Percentiles rank a stretch among this genome's conserved stretches.
Evolutionary conservation across 2,329 filamentous ascomycete genomes (phyloP).

Genomic region (Scleromitrula shiraiana): DNA sequence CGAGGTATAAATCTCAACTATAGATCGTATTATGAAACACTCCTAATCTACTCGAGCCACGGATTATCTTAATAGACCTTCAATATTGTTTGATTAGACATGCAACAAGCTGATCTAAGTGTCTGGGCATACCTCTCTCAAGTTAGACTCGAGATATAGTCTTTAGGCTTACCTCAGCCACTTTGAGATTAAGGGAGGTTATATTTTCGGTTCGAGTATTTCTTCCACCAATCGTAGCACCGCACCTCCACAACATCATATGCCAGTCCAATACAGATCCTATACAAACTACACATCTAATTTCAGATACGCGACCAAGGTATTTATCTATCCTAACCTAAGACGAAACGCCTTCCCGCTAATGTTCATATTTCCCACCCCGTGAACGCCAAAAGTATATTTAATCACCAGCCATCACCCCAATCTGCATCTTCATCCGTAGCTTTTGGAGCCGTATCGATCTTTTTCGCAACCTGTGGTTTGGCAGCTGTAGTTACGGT

Average conservation of each 20-base stretch:
- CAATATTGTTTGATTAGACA: background rate
- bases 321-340: background rate
- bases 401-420: conserved; percentile 53
- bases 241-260: background rate
- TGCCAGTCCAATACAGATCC: background rate
- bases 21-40: background rate
- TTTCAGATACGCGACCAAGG: background rate
- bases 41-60: background rate
- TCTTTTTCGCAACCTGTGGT: conserved; percentile 47
- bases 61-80: background rate
- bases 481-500: conserved; percentile 17
- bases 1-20: background rate
- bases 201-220: background rate
- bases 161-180: conserved; percentile 1
- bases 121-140: background rate
- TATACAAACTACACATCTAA: background rate
- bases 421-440: conserved; percentile 50
- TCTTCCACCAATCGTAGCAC: background rate
- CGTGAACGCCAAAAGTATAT: conserved; percentile 2
- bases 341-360: background rate
- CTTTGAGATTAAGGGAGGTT: background rate
- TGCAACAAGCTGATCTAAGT: background rate
- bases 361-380: background rate
- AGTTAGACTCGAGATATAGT: background rate
- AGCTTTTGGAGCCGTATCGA: conserved; percentile 59